Evolutionary conservation across 2,329 filamentous ascomycete species (phyloP).

Genomic region (Colletotrichum sp.): DNA sequence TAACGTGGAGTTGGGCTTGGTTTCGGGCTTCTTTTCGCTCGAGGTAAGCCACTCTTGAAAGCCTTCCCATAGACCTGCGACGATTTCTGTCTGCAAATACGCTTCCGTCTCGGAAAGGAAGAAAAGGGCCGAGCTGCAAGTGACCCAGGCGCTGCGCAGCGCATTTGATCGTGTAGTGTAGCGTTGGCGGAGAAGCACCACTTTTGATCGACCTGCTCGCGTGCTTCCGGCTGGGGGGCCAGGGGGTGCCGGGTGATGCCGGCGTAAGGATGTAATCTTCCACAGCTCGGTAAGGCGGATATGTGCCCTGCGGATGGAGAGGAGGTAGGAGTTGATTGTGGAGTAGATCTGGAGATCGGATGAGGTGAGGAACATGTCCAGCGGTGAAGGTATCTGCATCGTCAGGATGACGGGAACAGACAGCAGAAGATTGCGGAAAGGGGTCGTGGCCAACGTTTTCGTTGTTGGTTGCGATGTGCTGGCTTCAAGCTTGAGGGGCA

Average conservation of each 20-base stretch:
- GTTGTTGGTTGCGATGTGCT: constrained; percentile 32
- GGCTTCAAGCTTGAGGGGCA: constrained; percentile 41
- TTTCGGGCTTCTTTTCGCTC: constrained; percentile 31
- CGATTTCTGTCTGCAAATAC: constrained; percentile 90
- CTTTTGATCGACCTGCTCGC: constrained; percentile 62
- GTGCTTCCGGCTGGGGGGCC: constrained; percentile 68
- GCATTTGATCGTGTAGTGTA: constrained; percentile 66
- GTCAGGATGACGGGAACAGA: constrained; percentile 75
- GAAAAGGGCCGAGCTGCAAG: constrained; percentile 84
- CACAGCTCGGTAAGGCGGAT: constrained; percentile 84
- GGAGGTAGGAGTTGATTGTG: constrained; percentile 83
- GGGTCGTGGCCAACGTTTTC: constrained; percentile 50
- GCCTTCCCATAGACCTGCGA: constrained; percentile 79
- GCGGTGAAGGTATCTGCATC: constrained; percentile 75
- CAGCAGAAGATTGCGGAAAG: constrained; percentile 83
- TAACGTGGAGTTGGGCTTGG: neutral
- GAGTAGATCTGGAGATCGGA: constrained; percentile 82
- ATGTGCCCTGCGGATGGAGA: constrained; percentile 85
- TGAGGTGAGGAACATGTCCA: constrained; percentile 85
- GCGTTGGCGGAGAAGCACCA: constrained; percentile 67
- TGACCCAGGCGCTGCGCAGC: constrained; percentile 89
- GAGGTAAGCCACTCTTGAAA: constrained; percentile 77
- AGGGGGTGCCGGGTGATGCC: constrained; percentile 77
- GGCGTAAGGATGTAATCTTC: constrained; percentile 80
- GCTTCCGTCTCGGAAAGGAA: constrained; percentile 86